Base-by-base conservation (phyloP, 495 filamentous ascomycete genomes). In the Lophiotrema nucula region DNA sequence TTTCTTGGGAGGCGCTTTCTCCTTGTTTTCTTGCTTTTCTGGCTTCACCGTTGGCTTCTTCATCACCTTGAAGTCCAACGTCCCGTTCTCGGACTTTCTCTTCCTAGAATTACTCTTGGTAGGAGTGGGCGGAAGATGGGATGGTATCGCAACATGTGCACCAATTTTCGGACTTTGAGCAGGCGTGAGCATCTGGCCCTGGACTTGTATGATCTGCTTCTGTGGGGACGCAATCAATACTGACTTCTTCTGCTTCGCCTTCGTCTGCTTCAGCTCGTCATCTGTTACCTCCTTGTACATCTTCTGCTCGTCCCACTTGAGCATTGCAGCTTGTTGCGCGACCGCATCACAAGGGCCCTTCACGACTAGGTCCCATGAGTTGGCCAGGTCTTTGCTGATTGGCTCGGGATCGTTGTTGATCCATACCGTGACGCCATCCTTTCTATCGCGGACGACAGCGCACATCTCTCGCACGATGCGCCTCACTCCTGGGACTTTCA, bases 391-490 rank as follows among this genome's bases (percentile, higher is more conserved):
- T 62, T 86, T 86, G 22, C 88, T 87, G 11, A 78, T 76, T 6
- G 93, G 93, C 52, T 85, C 84, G 0, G 88, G 81, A 53, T 93
- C 89, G 45, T 89, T 82, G 72, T 97, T 97, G 67, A 98, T 88
- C 88, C 92, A 98, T 39, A 95, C 87, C 1, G 91, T 88, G 43
- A 96, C 77, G n/a, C 93, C 95, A 61, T 93, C 90, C 56, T 88
- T 82, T 43, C 89, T 83, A 64, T 82, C 80, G 53, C 90, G 78
- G 47, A 92, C 87, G 10, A 88, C 78, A 16, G 79, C 80, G 70
- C 92, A 97, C 81, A 97, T 85, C 69, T 95, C 93, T 69, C 87
- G 85, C 45, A 92, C 92, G 45, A 98, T 84, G 33, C 91, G 82
- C 56, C 88, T 83, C 24, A 62, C 88, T 8, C 93, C 93, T 3